These are phyloP conservation scores for Phytophthora fragariaefolia DNA, from an alignment of 352 stramenopile species.

Conservation along the genomic window DNA sequence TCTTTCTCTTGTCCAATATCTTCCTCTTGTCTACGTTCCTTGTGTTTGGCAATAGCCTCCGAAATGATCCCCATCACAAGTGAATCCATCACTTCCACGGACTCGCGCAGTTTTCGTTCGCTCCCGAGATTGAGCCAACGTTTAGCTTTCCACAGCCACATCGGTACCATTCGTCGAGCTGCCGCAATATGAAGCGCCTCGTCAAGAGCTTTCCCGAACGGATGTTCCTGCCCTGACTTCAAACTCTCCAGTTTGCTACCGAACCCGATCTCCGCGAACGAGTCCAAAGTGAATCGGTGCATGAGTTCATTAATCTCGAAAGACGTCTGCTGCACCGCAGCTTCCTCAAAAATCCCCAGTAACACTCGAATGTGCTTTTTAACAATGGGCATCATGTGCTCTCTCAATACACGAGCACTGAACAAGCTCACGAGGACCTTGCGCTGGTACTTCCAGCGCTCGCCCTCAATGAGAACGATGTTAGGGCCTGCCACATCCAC, in stretches of 20 bases:
- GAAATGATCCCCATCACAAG: conserved; percentile 41
- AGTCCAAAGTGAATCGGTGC: conserved; percentile 48
- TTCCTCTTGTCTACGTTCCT: too few relatives aligned
- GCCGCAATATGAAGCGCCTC: conserved; percentile 54
- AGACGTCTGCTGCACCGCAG: too few relatives aligned
- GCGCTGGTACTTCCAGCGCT: conserved; percentile 59
- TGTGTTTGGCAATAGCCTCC: conserved; percentile 35
- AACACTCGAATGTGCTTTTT: conserved; percentile 42
- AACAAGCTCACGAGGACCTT: conserved; percentile 43
- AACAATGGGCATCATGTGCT: conserved; percentile 41
- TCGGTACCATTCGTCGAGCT: too few relatives aligned
- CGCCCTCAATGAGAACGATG: conserved; percentile 63
- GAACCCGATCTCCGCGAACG: conserved; percentile 53
- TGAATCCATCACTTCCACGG: conserved; percentile 38
- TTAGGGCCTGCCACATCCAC: conserved; percentile 62
- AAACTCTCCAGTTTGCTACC: conserved; percentile 43
- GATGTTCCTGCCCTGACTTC: conserved; percentile 35
- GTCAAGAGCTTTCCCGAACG: conserved; percentile 43
- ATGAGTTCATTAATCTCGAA: too few relatives aligned
- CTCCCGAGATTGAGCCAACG: conserved; percentile 39
- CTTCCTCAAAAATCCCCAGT: conserved; percentile 36
- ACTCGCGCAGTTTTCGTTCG: conserved; percentile 33
- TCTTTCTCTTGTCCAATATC: conserved; percentile 40
- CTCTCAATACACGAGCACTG: conserved; percentile 39
- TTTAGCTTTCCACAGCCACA: conserved; percentile 53